phyloP scores from a whole-genome alignment of 2,329 filamentous ascomycete genomes.

The Alternaria ethzedia region DNA sequence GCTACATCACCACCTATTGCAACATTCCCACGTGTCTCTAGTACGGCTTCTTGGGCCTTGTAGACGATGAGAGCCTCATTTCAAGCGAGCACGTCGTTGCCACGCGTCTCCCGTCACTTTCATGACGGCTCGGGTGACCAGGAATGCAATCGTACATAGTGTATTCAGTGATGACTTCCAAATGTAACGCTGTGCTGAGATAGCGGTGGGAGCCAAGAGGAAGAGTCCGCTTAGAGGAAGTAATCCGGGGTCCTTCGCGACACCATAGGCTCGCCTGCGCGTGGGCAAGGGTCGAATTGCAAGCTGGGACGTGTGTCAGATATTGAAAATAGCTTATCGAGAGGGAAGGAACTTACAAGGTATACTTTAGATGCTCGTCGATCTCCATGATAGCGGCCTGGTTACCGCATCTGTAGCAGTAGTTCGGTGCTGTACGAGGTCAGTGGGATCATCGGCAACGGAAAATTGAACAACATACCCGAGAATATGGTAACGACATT shows the following conservation, averaged over 20 bases:
- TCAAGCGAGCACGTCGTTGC: conserved; percentile 1
- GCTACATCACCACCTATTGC: conserved; percentile 3
- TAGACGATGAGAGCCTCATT: conserved; percentile 5
- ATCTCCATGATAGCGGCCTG: conserved; percentile 99
- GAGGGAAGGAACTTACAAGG: conserved; percentile 77
- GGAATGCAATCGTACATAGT: conserved; percentile 15
- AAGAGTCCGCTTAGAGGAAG: conserved; percentile 72
- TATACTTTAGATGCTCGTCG: conserved; percentile 98
- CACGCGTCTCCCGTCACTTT: conserved; percentile 3
- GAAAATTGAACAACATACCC: conserved; percentile 47
- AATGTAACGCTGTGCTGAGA: conserved; percentile 17
- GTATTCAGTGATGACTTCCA: conserved; percentile 11
- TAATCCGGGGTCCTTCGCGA: conserved; percentile 95
- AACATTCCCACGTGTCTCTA: conserved; percentile 7
- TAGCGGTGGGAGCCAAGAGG: conserved; percentile 26
- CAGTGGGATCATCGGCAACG: conserved; percentile 22
- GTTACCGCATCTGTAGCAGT: conserved; percentile 99
- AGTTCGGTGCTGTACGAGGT: conserved; percentile 61
- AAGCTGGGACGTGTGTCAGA: conserved; percentile 66
- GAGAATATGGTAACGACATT: conserved; percentile 99
- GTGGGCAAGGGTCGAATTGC: conserved; percentile 98
- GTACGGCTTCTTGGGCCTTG: conserved; percentile 10
- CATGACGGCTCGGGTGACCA: conserved; percentile 4
- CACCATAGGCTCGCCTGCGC: conserved; percentile 98
- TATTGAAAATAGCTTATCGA: neutral